Conservation (phyloP, 768 basidiomycete species). For the Royoungia palumana region DNA sequence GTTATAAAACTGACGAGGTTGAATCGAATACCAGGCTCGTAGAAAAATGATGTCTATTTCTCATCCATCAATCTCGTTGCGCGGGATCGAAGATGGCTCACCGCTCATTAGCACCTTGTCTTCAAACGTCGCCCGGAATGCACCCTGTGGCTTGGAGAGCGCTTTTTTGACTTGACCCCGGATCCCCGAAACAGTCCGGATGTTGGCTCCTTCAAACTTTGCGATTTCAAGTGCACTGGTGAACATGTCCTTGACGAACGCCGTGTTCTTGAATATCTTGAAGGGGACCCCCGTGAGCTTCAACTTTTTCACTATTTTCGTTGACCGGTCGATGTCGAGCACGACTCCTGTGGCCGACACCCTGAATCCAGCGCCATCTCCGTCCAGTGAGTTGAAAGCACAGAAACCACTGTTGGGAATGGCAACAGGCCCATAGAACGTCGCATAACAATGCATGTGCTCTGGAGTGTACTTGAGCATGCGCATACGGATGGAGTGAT, state of each 20-base stretch:
- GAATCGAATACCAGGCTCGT: constrained; percentile 93
- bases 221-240: constrained; percentile 88
- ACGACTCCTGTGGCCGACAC: constrained; percentile 94
- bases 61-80: background rate
- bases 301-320: constrained; percentile 96
- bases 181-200: constrained; percentile 93
- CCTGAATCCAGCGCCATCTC: constrained; percentile 73
- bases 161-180: constrained; percentile 97
- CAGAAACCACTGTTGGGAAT: constrained; percentile 96
- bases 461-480: constrained; percentile 99
- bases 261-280: constrained; percentile 99
- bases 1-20: constrained; percentile 95
- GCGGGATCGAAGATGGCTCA: constrained; percentile 39
- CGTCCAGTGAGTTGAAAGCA: constrained; percentile 83
- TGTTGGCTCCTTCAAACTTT: constrained; percentile 98
- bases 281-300: constrained; percentile 94
- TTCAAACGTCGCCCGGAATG: constrained; percentile 96
- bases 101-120: constrained; percentile 96
- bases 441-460: constrained; percentile 99
- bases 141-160: constrained; percentile 89
- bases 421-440: constrained; percentile 92
- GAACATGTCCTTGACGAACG: constrained; percentile 98
- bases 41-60: constrained; percentile 86
- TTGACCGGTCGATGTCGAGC: constrained; percentile 86
- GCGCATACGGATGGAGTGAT: constrained; percentile 97